Percentiles rank a stretch among this genome's conserved stretches.
These are phyloP conservation scores for Aspergillus sp. DNA, from an alignment of 2,329 filamentous ascomycete genomes.

Conservation along the genomic window DNA sequence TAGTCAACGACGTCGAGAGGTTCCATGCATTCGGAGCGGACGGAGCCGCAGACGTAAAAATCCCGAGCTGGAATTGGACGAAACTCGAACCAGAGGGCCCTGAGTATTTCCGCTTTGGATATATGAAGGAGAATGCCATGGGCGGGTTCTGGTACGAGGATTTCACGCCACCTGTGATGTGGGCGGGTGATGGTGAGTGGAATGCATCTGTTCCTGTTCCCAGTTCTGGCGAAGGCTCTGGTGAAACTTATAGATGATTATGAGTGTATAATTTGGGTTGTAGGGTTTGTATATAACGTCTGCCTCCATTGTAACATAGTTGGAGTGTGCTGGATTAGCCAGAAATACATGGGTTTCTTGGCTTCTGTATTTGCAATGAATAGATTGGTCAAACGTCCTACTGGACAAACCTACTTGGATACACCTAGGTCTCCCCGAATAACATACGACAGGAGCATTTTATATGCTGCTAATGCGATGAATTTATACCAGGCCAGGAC, in stretches of 20 bases:
- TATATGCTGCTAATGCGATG: too few relatives aligned
- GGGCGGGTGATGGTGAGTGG: conserved; percentile 30
- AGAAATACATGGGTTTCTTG: too few relatives aligned
- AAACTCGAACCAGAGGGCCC: conserved; percentile 27
- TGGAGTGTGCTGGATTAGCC: neutral
- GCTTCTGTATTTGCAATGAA: too few relatives aligned
- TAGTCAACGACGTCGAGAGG: conserved; percentile 63
- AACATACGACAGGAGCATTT: too few relatives aligned
- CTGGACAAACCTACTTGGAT: too few relatives aligned
- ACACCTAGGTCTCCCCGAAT: too few relatives aligned
- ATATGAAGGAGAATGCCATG: conserved; percentile 35
- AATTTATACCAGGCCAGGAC: neutral
- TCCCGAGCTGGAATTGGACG: conserved; percentile 41
- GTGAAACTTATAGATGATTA: neutral
- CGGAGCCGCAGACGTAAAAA: conserved; percentile 19
- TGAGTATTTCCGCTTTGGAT: conserved; percentile 47
- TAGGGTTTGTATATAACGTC: neutral
- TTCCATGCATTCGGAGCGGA: conserved; percentile 53
- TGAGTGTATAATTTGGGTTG: neutral
- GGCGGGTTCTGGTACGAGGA: conserved; percentile 43
- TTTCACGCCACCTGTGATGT: conserved; percentile 36
- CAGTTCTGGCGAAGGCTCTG: neutral
- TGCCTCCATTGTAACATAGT: too few relatives aligned
- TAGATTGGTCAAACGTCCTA: too few relatives aligned
- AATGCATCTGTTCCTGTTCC: neutral